phyloP scores from a whole-genome alignment of 164 flowering plant species.

The Vitis riparia region DNA sequence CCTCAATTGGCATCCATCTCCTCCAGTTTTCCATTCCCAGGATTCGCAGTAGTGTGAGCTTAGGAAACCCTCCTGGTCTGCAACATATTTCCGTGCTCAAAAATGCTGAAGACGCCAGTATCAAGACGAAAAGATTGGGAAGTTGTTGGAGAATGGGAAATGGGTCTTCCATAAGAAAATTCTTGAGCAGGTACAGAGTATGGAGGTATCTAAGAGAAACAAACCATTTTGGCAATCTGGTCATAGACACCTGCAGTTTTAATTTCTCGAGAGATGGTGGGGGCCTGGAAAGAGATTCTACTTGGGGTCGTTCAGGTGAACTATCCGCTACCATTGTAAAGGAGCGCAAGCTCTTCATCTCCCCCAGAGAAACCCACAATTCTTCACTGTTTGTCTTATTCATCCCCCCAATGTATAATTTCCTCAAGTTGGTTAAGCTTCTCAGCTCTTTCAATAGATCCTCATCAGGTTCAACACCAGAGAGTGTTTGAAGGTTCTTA shows the following conservation, averaged over 20 bases:
- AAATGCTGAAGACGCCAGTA: conserved; percentile 15
- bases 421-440: conserved; percentile 13
- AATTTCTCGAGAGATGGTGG: conserved; percentile 7
- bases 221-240: conserved; percentile 14
- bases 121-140: conserved; percentile 7
- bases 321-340: conserved; percentile 3
- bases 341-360: conserved; percentile 9
- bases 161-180: conserved; percentile 13
- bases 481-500: conserved; percentile 8
- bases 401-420: conserved; percentile 7
- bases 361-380: conserved; percentile 4
- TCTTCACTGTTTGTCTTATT: conserved; percentile 3
- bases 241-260: conserved; percentile 8
- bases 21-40: conserved; percentile 10
- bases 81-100: not conserved
- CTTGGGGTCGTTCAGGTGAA: conserved; percentile 1
- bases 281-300: conserved; percentile 4
- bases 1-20: conserved; percentile 13
- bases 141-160: conserved; percentile 12
- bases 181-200: conserved; percentile 13
- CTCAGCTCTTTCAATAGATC: conserved; percentile 13
- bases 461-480: conserved; percentile 13
- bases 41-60: conserved; percentile 16
- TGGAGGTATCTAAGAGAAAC: conserved; percentile 13
- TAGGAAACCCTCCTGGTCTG: conserved; percentile 8